These are phyloP conservation scores for Hanseniaspora vineae DNA, from an alignment of 805 yeast species.

Conservation along the genomic window DNA sequence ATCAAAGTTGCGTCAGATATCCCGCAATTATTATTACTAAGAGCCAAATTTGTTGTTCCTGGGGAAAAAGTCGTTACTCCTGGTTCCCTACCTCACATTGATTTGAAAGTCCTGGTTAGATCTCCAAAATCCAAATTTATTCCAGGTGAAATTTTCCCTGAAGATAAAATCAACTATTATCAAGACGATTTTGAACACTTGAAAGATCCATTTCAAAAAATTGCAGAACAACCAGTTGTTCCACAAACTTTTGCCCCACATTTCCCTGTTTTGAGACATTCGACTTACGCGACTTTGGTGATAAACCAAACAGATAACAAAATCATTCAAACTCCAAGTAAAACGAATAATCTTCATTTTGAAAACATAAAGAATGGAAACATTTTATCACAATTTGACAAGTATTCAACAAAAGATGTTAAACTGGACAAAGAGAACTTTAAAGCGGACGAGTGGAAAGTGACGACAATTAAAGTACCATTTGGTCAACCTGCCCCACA, in stretches of 20 bases:
- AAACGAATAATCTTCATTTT: conserved; percentile 12
- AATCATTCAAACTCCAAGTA: conserved; percentile 54
- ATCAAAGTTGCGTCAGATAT: conserved; percentile 46
- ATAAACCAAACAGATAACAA: conserved; percentile 68
- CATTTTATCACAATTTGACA: conserved; percentile 1
- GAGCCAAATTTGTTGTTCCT: conserved; percentile 69
- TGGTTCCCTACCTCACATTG: conserved; percentile 59
- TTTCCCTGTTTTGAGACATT: conserved; percentile 46
- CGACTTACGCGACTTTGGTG: conserved; percentile 57
- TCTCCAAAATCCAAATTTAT: conserved; percentile 58
- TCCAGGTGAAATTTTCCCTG: conserved; percentile 24
- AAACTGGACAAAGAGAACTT: conserved; percentile 23
- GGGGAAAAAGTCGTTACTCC: conserved; percentile 72
- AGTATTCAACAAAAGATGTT: conserved; percentile 7
- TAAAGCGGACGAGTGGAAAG: conserved; percentile 27
- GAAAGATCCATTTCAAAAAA: conserved; percentile 50
- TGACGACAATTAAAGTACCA: conserved; percentile 69
- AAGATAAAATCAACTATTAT: conserved; percentile 18
- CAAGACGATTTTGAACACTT: conserved; percentile 47
- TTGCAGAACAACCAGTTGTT: conserved; percentile 55
- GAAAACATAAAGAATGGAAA: not conserved
- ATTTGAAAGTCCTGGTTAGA: conserved; percentile 59
- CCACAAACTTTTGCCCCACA: conserved; percentile 61
- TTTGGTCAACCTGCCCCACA: conserved; percentile 70
- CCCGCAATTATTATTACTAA: conserved; percentile 55